Conservation (phyloP, 225 moss, liverwort and hornwort genomes). For the Pseudisothecium myosuroides region DNA sequence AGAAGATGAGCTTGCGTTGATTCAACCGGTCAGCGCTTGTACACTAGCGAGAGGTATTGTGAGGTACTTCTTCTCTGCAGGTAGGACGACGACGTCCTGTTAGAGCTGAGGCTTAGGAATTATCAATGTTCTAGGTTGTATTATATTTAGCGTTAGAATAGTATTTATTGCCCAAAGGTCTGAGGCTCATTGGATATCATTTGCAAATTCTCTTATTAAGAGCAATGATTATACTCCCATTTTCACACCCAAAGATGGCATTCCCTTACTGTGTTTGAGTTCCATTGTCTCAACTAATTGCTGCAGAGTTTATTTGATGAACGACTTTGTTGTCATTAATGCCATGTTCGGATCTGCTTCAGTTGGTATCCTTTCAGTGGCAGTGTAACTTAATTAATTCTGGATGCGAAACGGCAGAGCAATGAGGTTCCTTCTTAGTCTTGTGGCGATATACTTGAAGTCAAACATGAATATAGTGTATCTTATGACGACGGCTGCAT, state of each 20-base stretch:
- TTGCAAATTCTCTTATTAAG: neutral
- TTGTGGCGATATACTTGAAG: neutral
- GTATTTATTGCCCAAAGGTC: neutral
- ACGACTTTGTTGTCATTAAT: neutral
- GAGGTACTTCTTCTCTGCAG: neutral
- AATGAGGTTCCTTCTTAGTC: neutral
- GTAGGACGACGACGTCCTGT: neutral
- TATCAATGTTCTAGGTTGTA: neutral
- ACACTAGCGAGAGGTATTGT: conserved; percentile 12
- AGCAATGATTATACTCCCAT: neutral
- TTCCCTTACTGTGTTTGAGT: neutral
- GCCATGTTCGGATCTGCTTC: neutral
- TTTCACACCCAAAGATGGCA: neutral
- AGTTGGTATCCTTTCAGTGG: neutral
- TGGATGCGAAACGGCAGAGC: neutral
- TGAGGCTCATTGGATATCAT: neutral
- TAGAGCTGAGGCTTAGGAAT: neutral
- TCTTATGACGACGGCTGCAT: too few relatives aligned
- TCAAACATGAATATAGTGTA: neutral
- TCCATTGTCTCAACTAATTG: neutral
- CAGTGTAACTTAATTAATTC: too few relatives aligned
- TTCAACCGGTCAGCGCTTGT: conserved; percentile 7
- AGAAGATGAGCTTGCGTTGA: conserved; percentile 1
- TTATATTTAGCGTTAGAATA: neutral
- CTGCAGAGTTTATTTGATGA: neutral